A percentile compares a stretch with the other conserved stretches of the same genome.
Conservation (phyloP, 495 filamentous ascomycete species). For the Penicillium ochrochloron region DNA sequence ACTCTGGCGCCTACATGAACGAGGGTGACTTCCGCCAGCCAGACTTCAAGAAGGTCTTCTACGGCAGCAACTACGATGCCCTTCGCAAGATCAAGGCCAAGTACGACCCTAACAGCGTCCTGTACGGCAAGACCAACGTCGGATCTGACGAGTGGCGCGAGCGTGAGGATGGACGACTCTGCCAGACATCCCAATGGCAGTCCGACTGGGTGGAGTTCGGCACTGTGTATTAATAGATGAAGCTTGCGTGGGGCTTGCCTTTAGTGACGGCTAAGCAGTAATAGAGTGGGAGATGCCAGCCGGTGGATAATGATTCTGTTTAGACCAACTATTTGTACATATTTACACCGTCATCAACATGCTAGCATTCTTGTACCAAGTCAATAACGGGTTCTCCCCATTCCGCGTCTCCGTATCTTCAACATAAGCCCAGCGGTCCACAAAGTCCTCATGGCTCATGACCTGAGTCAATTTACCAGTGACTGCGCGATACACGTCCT, state of each 20-base stretch:
- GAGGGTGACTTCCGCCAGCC: conserved; percentile 53
- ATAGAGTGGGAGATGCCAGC: neutral
- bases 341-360: conserved; percentile 80
- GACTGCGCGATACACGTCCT: conserved; percentile 86
- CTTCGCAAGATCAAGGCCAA: conserved; percentile 48
- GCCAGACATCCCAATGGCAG: conserved; percentile 24
- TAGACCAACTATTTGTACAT: conserved; percentile 4
- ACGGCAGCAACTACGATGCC: conserved; percentile 48
- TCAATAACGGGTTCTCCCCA: conserved; percentile 91
- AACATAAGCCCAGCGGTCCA: conserved; percentile 83
- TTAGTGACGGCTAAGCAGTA: neutral
- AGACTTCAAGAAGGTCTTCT: conserved; percentile 57
- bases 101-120: conserved; percentile 55
- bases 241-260: neutral
- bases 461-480: conserved; percentile 90
- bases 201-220: conserved; percentile 14
- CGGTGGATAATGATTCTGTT: conserved; percentile 3
- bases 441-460: conserved; percentile 85
- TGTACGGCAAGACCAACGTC: conserved; percentile 64
- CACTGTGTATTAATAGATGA: neutral
- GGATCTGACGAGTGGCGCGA: conserved; percentile 62
- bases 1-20: conserved; percentile 47
- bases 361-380: conserved; percentile 93
- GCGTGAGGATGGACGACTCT: conserved; percentile 36
- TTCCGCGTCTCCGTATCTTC: conserved; percentile 85